phyloP scores from a whole-genome alignment of 345 rosid genomes.

The Brassica napus region DNA sequence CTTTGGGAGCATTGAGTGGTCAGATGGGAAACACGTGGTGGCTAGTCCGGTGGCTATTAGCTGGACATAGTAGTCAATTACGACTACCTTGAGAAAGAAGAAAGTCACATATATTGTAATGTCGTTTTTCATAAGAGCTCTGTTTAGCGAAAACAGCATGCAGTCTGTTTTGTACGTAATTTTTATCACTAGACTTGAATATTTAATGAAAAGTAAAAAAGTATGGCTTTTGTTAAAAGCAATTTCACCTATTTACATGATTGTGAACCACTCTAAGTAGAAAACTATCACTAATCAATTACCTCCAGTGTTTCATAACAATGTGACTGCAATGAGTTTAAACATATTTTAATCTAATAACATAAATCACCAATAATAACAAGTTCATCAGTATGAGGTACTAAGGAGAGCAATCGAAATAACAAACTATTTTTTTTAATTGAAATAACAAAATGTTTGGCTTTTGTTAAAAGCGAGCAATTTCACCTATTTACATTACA shows the following conservation, averaged over 20 bases:
- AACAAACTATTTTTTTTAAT: neutral
- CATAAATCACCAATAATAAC: constrained; percentile 42
- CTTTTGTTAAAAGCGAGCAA: neutral
- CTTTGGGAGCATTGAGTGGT: constrained; percentile 71
- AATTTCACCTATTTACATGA: too few species aligned
- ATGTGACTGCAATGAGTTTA: too few species aligned
- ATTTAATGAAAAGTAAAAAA: neutral
- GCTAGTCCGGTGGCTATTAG: constrained; percentile 77
- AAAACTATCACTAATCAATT: too few species aligned
- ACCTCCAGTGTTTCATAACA: too few species aligned
- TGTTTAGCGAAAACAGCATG: constrained; percentile 33
- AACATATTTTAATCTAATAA: too few species aligned
- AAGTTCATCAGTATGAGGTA: constrained; percentile 62
- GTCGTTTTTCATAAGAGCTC: constrained; percentile 17
- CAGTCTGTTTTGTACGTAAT: constrained; percentile 6
- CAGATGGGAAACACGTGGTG: constrained; percentile 73
- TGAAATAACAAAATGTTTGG: neutral
- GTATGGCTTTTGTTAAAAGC: too few species aligned
- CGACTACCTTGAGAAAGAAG: neutral
- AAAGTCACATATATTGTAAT: constrained; percentile 10
- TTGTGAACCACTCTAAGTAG: too few species aligned
- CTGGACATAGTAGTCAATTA: constrained; percentile 55
- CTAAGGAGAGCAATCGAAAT: neutral
- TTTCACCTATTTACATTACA: neutral
- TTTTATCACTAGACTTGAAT: constrained; percentile 10